A percentile compares a stretch with the other conserved stretches of the same genome.
These are phyloP conservation scores for Lanmaoa rubissima DNA, from an alignment of 768 basidiomycete genomes.

Conservation along the genomic window DNA sequence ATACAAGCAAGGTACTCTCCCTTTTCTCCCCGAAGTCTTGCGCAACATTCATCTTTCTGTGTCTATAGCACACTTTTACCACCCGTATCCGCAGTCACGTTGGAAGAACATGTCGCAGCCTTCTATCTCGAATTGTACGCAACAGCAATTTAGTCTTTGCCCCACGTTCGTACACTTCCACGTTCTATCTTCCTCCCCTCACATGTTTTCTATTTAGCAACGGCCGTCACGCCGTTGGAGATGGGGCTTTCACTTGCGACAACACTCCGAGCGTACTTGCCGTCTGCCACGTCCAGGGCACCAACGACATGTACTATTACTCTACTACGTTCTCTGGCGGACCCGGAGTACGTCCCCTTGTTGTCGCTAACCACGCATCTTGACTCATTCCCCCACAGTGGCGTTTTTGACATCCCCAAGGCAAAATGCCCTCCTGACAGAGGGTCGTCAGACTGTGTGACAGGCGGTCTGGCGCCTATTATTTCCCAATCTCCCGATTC, in stretches of 20 bases:
- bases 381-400: constrained; percentile 49
- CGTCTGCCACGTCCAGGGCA: constrained; percentile 82
- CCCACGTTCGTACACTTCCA: constrained; percentile 64
- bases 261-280: constrained; percentile 77
- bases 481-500: constrained; percentile 44
- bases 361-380: background rate
- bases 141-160: constrained; percentile 90
- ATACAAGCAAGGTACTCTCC: constrained; percentile 6
- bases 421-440: constrained; percentile 92
- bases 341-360: constrained; percentile 63
- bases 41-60: background rate
- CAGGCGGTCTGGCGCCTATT: constrained; percentile 79
- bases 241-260: constrained; percentile 88
- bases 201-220: constrained; percentile 52
- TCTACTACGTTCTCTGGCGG: constrained; percentile 94
- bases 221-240: constrained; percentile 95
- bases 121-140: constrained; percentile 67
- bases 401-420: constrained; percentile 92
- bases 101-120: constrained; percentile 83
- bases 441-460: constrained; percentile 96
- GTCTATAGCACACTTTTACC: constrained; percentile 2
- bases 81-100: constrained; percentile 51
- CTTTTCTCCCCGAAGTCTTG: background rate
- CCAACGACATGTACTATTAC: constrained; percentile 82
- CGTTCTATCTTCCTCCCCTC: constrained; percentile 6